Evolutionary conservation across 257 asterid genomes (phyloP).

Genomic region (Nicotiana tabacum): DNA sequence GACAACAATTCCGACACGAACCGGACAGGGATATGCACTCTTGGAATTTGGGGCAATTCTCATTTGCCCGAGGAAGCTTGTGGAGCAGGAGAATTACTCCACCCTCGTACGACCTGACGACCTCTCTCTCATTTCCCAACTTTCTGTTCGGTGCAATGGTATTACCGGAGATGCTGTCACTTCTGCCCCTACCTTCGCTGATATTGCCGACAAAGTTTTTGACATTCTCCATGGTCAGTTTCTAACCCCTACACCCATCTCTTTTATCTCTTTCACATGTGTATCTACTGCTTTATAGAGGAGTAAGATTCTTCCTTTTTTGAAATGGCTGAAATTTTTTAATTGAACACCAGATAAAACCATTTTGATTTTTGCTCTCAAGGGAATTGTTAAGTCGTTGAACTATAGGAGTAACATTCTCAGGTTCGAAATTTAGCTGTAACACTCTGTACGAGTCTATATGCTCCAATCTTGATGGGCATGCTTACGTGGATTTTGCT

Average conservation of each 20-base stretch:
- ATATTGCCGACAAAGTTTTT: slow-evolving; percentile 68
- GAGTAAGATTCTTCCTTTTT: background rate
- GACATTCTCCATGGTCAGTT: slow-evolving; percentile 63
- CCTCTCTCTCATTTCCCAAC: slow-evolving; percentile 57
- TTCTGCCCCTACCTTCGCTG: slow-evolving; percentile 70
- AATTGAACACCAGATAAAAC: background rate
- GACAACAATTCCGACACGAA: slow-evolving; percentile 75
- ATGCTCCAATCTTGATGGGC: background rate
- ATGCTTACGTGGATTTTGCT: background rate
- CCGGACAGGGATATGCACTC: slow-evolving; percentile 64
- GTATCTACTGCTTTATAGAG: background rate
- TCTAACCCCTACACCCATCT: no score
- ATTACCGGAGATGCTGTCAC: slow-evolving; percentile 61
- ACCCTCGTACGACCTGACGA: slow-evolving; percentile 71
- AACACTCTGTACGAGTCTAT: no score
- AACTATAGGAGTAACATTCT: background rate
- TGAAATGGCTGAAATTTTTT: background rate
- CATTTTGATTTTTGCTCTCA: background rate
- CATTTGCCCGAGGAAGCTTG: slow-evolving; percentile 85
- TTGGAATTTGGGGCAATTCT: slow-evolving; percentile 88
- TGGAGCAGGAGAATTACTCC: slow-evolving; percentile 73
- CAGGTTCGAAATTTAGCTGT: background rate
- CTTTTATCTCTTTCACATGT: no score
- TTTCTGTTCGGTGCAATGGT: slow-evolving; percentile 86
- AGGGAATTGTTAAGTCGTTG: background rate